Evolutionary conservation across 1,284 basidiomycete genomes (phyloP), one percentile per base, ranked within the genome.

Genomic region (Athelia psychrophila): DNA sequence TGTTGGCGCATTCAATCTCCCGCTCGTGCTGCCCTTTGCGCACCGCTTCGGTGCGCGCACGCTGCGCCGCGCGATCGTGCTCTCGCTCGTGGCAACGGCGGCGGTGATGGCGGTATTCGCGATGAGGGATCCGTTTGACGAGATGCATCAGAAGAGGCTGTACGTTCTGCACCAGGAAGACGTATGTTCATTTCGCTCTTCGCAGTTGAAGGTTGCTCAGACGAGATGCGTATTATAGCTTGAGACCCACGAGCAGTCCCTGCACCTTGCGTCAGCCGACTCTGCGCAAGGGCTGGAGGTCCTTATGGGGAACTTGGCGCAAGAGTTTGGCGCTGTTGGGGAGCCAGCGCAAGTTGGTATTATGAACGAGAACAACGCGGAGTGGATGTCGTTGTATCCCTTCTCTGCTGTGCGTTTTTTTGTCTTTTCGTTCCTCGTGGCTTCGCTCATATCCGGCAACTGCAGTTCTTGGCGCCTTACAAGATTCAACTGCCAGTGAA

Each of bases 161-260:
- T 95, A 91, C 60, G 79, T 95, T 20, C 73, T 98, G 52, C 89
- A 95, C 65, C 80, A 86, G 59, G 93, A 96, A 70, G 95, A 98
- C 66, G 91, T 93, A 60, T 60, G 85, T 71, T 5, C 47, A 40
- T 9, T n/a, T 44, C 44, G 44, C 27, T 13, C 47, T 38, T 40
- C n/a, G 27, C 46, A 12, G 19, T 25, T 30, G 27, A n/a, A 27
- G 27, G 18, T 35, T 54, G 18, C 50, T 54, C 32, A 23, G 44
- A 27, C 24, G 49, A 20, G 25, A 30, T 49, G 33, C 47, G 47
- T 52, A 22, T 25, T 5, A 13, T 59, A 93, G 91, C 77, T 91
- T 48, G 88, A 86, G 1, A 85, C 84, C 1, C 70, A 79, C 23
- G 84, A 89, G 56, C 86, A 88, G 58, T 81, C 87, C 55, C 72